Base-by-base conservation (phyloP, 2,329 filamentous ascomycete species). In the Pestalotiopsis sp. region DNA sequence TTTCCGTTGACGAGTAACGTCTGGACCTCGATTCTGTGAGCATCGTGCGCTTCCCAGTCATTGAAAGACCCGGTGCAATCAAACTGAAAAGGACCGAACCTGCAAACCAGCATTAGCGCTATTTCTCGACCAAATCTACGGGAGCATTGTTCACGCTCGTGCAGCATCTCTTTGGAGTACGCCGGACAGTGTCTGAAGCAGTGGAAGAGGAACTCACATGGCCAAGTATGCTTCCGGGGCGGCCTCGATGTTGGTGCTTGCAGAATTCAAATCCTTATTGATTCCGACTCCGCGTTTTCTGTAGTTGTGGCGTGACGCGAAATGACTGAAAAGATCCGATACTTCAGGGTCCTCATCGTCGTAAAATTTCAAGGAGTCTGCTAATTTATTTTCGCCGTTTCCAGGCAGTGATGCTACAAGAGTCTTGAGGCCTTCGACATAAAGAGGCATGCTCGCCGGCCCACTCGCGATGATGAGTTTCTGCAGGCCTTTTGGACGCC, bases 1-100 rank as follows among this genome's bases (percentile, higher is more conserved):
- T 76, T 74, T 25, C 71, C 71, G 36, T 74, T 76, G 59, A 73
- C 74, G 25, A 76, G 67, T 7, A 77, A 67, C 4, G 57, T 59
- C 14, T 14, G 9, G 2, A 11, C 57, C 57, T 4, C 7, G 11
- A 76, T 72, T 56, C 6, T 67, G 61, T 12, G 74, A 72, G 31
- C 67, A 69, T 72, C 63, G 11, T 73, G 70, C 59, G 68, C 66
- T 1, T 67, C 72, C 72, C 72, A 74, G 7, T 57, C 66, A 4
- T 57, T 27, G 52, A 73, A 65, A 20, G 73, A 72, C 31, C 72
- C 72, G 31, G n/a, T 61, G 52, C 41, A 57, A n/a, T 68, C 65
- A 27, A 71, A 68, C 25, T 69, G 49, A 27, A 71, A 71, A 45
- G 71, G 71, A 59, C 73, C 73, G 27, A 71, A 68, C 69, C 71